These are phyloP conservation scores for Cyathus striatus DNA, from an alignment of 768 basidiomycete genomes.

Conservation along the genomic window DNA sequence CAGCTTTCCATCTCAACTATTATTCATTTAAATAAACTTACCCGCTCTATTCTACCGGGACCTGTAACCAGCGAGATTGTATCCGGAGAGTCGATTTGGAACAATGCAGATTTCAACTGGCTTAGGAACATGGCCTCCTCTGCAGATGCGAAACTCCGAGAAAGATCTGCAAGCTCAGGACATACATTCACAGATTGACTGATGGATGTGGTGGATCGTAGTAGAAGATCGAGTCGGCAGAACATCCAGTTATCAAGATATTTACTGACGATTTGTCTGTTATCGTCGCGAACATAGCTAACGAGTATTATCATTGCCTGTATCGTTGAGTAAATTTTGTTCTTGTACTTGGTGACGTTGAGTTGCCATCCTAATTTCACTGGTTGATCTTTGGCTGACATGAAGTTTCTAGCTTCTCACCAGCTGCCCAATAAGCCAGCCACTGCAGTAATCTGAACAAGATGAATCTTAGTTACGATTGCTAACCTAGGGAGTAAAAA, in stretches of 20 bases:
- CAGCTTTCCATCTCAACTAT: background rate
- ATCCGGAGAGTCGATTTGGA: constrained; percentile 27
- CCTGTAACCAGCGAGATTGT: constrained; percentile 29
- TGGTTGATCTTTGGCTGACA: background rate
- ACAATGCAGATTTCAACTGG: constrained; percentile 20
- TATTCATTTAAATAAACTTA: constrained; percentile 8
- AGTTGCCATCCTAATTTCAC: constrained; percentile 30
- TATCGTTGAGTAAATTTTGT: constrained; percentile 24
- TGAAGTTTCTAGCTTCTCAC: constrained; percentile 8
- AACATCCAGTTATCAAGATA: constrained; percentile 27
- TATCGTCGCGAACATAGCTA: constrained; percentile 23
- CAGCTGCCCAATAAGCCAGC: constrained; percentile 34
- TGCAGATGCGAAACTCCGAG: constrained; percentile 16
- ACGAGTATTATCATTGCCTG: constrained; percentile 23
- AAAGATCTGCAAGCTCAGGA: constrained; percentile 19
- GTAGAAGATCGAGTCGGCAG: constrained; percentile 26
- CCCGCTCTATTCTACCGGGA: constrained; percentile 28
- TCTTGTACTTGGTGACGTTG: constrained; percentile 26
- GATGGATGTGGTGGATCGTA: constrained; percentile 25
- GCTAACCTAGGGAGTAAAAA: background rate
- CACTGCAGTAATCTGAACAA: constrained; percentile 23
- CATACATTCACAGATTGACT: constrained; percentile 20
- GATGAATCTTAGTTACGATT: background rate
- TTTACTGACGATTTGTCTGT: constrained; percentile 25
- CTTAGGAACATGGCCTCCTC: constrained; percentile 25